Evolutionary conservation across 2,329 filamentous ascomycete genomes (phyloP).

Genomic region (Neofusicoccum ribis): DNA sequence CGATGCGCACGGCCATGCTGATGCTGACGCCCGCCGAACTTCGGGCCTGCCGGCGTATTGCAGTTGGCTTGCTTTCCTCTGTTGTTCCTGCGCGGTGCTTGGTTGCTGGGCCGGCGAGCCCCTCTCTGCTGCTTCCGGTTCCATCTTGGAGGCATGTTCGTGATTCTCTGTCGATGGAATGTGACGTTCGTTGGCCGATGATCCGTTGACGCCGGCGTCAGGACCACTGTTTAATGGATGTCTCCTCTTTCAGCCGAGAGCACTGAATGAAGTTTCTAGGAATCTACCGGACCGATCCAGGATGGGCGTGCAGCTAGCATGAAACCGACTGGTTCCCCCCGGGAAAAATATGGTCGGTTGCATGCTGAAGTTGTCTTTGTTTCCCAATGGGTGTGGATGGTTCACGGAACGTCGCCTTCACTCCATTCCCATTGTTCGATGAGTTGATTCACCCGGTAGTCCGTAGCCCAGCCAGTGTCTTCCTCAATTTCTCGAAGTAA

Average conservation of each 20-base stretch:
- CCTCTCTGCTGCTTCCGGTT: neutral
- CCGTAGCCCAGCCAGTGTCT: constrained; percentile 65
- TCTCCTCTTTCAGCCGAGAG: neutral
- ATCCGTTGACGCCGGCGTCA: neutral
- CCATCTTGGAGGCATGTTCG: neutral
- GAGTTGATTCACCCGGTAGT: constrained; percentile 60
- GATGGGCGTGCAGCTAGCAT: neutral
- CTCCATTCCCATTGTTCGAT: constrained; percentile 45
- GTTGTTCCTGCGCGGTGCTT: neutral
- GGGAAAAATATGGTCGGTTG: neutral
- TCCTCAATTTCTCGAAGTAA: constrained; percentile 60
- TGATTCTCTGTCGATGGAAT: neutral
- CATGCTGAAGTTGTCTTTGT: neutral
- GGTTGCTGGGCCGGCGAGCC: neutral
- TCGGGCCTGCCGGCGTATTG: neutral
- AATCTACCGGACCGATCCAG: neutral
- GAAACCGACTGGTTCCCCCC: neutral
- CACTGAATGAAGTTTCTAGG: neutral
- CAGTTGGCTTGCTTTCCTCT: neutral
- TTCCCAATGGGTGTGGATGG: neutral
- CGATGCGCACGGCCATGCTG: neutral
- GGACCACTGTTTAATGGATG: neutral
- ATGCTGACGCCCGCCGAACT: neutral
- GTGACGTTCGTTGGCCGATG: neutral
- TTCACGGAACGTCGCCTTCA: constrained; percentile 16